A percentile compares a stretch with the other conserved stretches of the same genome.
phyloP scores from a whole-genome alignment of 176 grass and related monocot species.

The Raddia distichophylla region DNA sequence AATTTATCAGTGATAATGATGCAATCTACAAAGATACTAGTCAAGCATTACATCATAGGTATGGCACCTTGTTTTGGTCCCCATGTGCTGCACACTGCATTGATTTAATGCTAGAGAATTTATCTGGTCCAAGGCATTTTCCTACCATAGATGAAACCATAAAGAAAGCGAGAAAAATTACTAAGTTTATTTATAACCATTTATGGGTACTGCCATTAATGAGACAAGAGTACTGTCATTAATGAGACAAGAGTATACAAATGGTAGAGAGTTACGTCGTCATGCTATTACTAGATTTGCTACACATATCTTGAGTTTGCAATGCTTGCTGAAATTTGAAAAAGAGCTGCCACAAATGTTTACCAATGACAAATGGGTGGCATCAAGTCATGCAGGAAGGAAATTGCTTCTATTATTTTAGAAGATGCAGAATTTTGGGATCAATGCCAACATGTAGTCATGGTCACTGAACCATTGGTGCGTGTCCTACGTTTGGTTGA shows the following conservation, averaged over 20 bases:
- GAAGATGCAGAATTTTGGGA: too few relatives aligned
- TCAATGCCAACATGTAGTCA: too few relatives aligned
- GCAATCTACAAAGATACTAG: slow-evolving; percentile 46
- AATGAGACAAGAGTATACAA: background rate
- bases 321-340: background rate
- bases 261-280: background rate
- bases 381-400: too few relatives aligned
- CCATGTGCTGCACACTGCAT: slow-evolving; percentile 37
- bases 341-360: background rate
- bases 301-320: background rate
- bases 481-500: too few relatives aligned
- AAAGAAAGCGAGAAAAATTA: slow-evolving; percentile 46
- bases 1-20: slow-evolving; percentile 51
- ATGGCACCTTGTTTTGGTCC: slow-evolving; percentile 62
- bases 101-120: slow-evolving; percentile 50
- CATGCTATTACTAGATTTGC: background rate
- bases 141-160: slow-evolving; percentile 54
- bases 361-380: background rate
- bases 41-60: slow-evolving; percentile 42
- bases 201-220: slow-evolving; percentile 34
- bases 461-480: too few relatives aligned
- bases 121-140: slow-evolving; percentile 45
- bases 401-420: too few relatives aligned
- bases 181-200: slow-evolving; percentile 51
- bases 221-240: background rate